A percentile compares a stretch with the other conserved stretches of the same genome.
phyloP scores from a whole-genome alignment of 2,329 filamentous ascomycete genomes.

The Ascochyta lentis region DNA sequence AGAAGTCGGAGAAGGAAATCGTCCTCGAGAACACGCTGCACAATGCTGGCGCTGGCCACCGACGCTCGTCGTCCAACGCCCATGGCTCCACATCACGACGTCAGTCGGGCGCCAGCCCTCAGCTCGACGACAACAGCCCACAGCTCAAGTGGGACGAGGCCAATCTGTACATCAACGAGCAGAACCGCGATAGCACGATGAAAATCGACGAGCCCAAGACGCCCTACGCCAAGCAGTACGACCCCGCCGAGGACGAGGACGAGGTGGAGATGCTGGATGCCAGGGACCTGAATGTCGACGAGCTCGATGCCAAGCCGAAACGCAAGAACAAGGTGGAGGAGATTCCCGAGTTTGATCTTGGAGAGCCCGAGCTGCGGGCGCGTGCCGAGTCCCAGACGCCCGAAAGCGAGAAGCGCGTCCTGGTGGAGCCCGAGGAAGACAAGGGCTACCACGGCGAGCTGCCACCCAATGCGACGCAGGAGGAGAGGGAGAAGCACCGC shows the following conservation, averaged over 20 bases:
- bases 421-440: slow-evolving; percentile 67
- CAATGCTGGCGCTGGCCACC: slow-evolving; percentile 82
- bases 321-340: slow-evolving; percentile 67
- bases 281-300: slow-evolving; percentile 72
- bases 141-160: slow-evolving; percentile 98
- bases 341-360: slow-evolving; percentile 89
- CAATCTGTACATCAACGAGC: slow-evolving; percentile 95
- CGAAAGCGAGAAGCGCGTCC: slow-evolving; percentile 75
- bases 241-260: slow-evolving; percentile 84
- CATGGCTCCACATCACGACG: slow-evolving; percentile 74
- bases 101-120: slow-evolving; percentile 64
- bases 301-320: slow-evolving; percentile 64
- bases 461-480: slow-evolving; percentile 60
- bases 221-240: slow-evolving; percentile 90
- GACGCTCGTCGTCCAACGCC: slow-evolving; percentile 78
- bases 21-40: slow-evolving; percentile 92
- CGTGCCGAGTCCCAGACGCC: slow-evolving; percentile 42
- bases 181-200: slow-evolving; percentile 95
- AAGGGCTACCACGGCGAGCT: slow-evolving; percentile 64
- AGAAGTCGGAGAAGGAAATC: slow-evolving; percentile 80
- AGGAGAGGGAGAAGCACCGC: slow-evolving; percentile 89
- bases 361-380: slow-evolving; percentile 77
- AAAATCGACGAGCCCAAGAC: slow-evolving; percentile 99
- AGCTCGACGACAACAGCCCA: slow-evolving; percentile 67
- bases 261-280: slow-evolving; percentile 72